Conservation (phyloP, 208 protist species). For the Crithidia thermophila region DNA sequence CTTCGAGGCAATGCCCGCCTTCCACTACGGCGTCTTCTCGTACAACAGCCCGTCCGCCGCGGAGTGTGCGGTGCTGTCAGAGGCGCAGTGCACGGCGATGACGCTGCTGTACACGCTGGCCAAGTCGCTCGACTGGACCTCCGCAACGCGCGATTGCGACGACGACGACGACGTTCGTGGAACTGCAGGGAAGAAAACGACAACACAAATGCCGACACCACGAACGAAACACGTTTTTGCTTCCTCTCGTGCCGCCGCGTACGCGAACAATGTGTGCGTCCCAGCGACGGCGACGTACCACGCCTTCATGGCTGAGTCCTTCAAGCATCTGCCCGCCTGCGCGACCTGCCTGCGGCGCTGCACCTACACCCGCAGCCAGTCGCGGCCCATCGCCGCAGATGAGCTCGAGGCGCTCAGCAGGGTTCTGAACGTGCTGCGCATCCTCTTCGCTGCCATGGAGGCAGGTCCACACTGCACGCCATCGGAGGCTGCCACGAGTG, state of each 20-base stretch:
- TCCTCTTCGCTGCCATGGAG: constrained; percentile 16
- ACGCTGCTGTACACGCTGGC: constrained; percentile 17
- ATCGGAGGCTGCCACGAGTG: not conserved
- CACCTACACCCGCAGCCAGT: constrained; percentile 26
- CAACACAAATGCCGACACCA: not conserved
- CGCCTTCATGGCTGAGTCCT: constrained; percentile 17
- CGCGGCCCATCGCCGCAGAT: constrained; percentile 7
- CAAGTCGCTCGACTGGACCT: constrained; percentile 11
- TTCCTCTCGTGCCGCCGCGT: too few relatives aligned
- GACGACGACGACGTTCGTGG: not conserved
- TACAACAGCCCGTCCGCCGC: not conserved
- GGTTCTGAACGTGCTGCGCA: constrained; percentile 14
- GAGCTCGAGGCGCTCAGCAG: constrained; percentile 25
- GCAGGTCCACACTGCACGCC: not conserved
- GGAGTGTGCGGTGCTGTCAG: not conserved
- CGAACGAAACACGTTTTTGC: too few relatives aligned
- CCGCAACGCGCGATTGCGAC: too few relatives aligned
- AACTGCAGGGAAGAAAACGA: not conserved
- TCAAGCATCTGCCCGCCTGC: constrained; percentile 19
- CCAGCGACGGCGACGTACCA: constrained; percentile 1
- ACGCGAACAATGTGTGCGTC: too few relatives aligned
- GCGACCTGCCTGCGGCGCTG: constrained; percentile 26
- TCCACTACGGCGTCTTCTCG: not conserved
- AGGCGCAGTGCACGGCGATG: constrained; percentile 29
- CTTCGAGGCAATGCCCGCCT: not conserved